Evolutionary conservation across 305 asterid genomes (phyloP), one percentile per base, ranked within the genome.

Genomic region (Fraxinus angustifolia): DNA sequence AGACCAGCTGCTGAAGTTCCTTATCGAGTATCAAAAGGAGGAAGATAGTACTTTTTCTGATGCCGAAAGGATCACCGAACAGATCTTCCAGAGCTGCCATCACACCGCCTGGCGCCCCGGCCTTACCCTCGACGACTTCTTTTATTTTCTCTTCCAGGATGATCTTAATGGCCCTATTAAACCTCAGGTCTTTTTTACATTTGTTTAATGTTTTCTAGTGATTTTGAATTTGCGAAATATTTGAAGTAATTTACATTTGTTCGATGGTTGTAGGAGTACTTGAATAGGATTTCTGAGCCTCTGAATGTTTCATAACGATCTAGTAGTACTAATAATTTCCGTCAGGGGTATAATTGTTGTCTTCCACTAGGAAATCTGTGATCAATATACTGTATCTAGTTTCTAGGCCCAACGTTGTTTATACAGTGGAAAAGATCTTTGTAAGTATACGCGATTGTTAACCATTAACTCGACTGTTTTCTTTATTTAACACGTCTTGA

Each of bases 91-190:
- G 23, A 87, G 89, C n/a, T 91, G 97, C 79, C 93, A 92, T 85
- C 91, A 93, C 85, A 75, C 83, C 50, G 6, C 85, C 45, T 82
- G 77, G 84, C 84, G 86, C 73, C 78, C 76, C 67, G 85, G 85
- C 82, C 86, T 96, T 74, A 79, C 72, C 70, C 88, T 96, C 6
- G 98, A 94, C 14, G 99, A 93, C 88, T 96, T 96, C 84, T 93
- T 94, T 71, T 84, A 89, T 86, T 96, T 82, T 82, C 85, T 96
- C 0, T 93, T 96, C 71, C 94, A 88, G 53, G 97, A 92, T 81
- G 97, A 94, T 84, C 94, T 96, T 83, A 96, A 96, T 78, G 97
- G 97, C 79, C 96, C 99, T 38, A 84, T 96, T 71, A 83, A 60
- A 67, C 42, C 90, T 6, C 84, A 87, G 97, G 99, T 96, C 21